Evolutionary conservation across 495 filamentous ascomycete genomes (phyloP).

Genomic region (Articulospora tetracladia): DNA sequence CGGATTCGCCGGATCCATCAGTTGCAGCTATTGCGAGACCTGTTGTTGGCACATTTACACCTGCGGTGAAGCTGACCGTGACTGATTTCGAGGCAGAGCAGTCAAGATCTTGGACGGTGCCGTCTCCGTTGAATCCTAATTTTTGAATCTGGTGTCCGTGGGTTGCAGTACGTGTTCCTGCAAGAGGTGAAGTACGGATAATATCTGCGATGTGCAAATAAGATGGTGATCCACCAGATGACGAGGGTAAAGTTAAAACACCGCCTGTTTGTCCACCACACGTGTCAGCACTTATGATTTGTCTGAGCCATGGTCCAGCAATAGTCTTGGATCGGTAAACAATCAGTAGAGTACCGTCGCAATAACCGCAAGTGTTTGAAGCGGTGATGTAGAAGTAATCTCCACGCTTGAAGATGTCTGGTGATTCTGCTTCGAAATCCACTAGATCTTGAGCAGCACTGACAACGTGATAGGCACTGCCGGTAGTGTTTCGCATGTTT

Average conservation of each 20-base stretch:
- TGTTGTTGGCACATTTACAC: background rate
- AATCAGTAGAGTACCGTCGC: constrained; percentile 16
- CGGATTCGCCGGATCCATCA: constrained; percentile 3
- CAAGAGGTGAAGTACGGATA: constrained; percentile 5
- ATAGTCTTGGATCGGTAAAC: constrained; percentile 13
- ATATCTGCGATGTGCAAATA: constrained; percentile 20
- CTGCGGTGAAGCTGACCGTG: background rate
- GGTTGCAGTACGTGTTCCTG: constrained; percentile 9
- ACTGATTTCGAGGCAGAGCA: constrained; percentile 9
- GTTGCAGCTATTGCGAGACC: constrained; percentile 7
- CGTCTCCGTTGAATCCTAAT: constrained; percentile 7
- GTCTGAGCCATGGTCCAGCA: constrained; percentile 8
- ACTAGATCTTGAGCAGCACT: constrained; percentile 12
- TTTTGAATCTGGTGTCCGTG: constrained; percentile 19
- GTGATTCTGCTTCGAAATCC: constrained; percentile 14
- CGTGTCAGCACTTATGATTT: constrained; percentile 15
- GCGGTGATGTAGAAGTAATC: constrained; percentile 20
- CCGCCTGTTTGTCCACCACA: constrained; percentile 16
- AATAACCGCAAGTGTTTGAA: constrained; percentile 21
- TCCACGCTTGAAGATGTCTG: constrained; percentile 21
- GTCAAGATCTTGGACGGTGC: constrained; percentile 4
- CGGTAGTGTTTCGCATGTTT: constrained; percentile 14
- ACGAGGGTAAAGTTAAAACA: constrained; percentile 7
- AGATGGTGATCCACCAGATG: background rate
- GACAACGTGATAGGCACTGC: constrained; percentile 10